Evolutionary conservation across 2,329 filamentous ascomycete species (phyloP), one percentile per base, ranked within the genome.

Genomic region (Elsinoe australis): DNA sequence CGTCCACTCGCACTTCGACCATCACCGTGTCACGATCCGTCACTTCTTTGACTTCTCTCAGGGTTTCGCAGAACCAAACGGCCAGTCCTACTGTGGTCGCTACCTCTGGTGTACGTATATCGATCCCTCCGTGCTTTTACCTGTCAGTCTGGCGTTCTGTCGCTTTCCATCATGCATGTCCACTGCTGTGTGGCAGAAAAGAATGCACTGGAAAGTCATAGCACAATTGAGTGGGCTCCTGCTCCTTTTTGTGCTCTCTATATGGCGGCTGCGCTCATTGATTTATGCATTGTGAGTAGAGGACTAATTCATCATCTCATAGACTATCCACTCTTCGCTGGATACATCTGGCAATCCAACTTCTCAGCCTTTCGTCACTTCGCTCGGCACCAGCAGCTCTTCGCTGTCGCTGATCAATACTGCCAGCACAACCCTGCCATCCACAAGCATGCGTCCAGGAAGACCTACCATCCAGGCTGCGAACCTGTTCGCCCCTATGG

Each of bases 401-500:
- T 56, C 53, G 21, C 42, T 65, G 18, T 60, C 61, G 1, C 53
- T 65, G 5, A 56, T 63, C 19, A 52, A 61, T 18, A 58, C 58
- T 1, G 52, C 52, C 7, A 59, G 57, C 18, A 51, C 61, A 12
- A 60, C 53, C 14, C 51, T 56, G 10, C 57, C 58, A 4, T 51
- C 55, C 5, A 51, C 51, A n/a, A 52, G 56, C 31, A 52, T 52
- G 4, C 19, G 32, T 31, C n/a, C 33, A 9, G 15, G 32, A 17
- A 48, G 33, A 28, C 34, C 42, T 12, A 50, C 48, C 1, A 47
- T 53, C 44, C 38, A 46, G 9, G 53, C 51, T n/a, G 38, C 46
- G 10, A 57, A 64, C 29, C 61, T 73, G 33, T 73, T 72, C 52
- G 58, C 61, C 4, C 58, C 65, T 0, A 70, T 72, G 44, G 63